Base-by-base conservation (phyloP, 495 filamentous ascomycete genomes). In the Penicillium cataractarum region DNA sequence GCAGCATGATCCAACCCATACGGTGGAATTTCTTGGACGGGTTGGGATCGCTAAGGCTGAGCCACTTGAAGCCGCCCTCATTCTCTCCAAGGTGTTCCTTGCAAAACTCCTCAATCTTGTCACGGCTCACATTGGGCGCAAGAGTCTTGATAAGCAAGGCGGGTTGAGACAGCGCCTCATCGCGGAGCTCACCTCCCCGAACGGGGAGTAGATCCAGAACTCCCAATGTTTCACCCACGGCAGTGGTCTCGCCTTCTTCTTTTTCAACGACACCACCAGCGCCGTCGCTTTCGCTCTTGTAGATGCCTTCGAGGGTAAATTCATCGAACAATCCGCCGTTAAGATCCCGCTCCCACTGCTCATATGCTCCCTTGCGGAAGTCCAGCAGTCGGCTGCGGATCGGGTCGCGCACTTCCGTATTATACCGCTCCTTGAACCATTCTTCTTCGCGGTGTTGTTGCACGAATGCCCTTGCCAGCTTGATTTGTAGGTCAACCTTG, bases 121-220 rank as follows among this genome's bases (percentile, higher is more conserved):
- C 87, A n/a, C 96, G 89, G 68, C 90, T 96, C 50, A 99, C 96
- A 63, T 94, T 94, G 4, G 95, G 96, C 13, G 96, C 95, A 72
- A 99, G 90, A 0, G 95, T 99, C 79, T 99, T 99, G 79, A 99
- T 97, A 44, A 99, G 84, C 27, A 99, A 81, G 1, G 96, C 93
- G 15, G 95, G 96, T 74, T 96, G 91, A 61, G 86, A 85, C 19
- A 92, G 80, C 50, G 87, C 87, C 59, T 96, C 91, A 68, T 97
- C 93, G 9, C 92, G 84, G 39, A 97, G 80, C 60, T 97, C 92
- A 56, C 88, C 90, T 48, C 89, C 91, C 65, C 83, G 84, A 32
- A 87, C 86, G 39, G 93, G 92, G 22, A 97, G 85, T 53, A 97
- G 75, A 74, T 97, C 93, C 31, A 92, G 90, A 33, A 96, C 92